Base-by-base conservation (phyloP, 805 yeast species). In the Yarrowia alimentaria region DNA sequence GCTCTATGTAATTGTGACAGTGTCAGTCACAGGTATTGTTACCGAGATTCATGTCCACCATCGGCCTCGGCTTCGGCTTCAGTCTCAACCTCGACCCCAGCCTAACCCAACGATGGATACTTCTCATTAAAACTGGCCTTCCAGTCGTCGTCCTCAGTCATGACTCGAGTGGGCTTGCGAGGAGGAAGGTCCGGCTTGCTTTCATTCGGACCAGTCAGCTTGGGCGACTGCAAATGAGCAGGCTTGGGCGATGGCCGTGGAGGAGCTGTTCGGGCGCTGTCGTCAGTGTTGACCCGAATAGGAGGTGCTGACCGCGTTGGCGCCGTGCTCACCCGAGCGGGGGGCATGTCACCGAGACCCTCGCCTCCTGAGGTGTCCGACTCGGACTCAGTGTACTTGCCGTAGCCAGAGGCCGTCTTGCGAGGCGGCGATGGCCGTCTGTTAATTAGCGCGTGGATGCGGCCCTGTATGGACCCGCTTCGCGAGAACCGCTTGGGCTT, bases 371-470 rank as follows among this genome's bases (percentile, higher is more conserved):
- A n/a, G n/a, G n/a, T n/a, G 4, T 31, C 53, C 4, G 43, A 37
- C 30, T 48, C 50, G 13, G 24, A 55, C 42, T 75, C 82, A 0
- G 90, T 80, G 61, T 76, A 85, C 61, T 79, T 78, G 6, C 96
- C 96, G 64, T 89, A 88, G 0, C 96, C 96, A 5, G 72, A 65
- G 0, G 95, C 95, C 0, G 91, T 80, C 58, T 77, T 81, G 13
- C 67, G 62, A 0, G 76, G 68, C 3, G 76, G 76, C 10, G 77
- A 75, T 34, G 64, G 60, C 10, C 60, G 57, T 18, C 63, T 57
- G 51, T 58, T 57, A 30, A 67, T 57, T 25, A 64, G 61, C 28
- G 57, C 55, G 24, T 65, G 62, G 19, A 67, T 64, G 22, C 71
- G 62, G 61, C 60, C 64, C 61, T 57, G 73, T 51, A 62, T 65